These are phyloP conservation scores for Hsuehochloa calcarea DNA, from an alignment of 176 grass and related monocot species.

Conservation along the genomic window DNA sequence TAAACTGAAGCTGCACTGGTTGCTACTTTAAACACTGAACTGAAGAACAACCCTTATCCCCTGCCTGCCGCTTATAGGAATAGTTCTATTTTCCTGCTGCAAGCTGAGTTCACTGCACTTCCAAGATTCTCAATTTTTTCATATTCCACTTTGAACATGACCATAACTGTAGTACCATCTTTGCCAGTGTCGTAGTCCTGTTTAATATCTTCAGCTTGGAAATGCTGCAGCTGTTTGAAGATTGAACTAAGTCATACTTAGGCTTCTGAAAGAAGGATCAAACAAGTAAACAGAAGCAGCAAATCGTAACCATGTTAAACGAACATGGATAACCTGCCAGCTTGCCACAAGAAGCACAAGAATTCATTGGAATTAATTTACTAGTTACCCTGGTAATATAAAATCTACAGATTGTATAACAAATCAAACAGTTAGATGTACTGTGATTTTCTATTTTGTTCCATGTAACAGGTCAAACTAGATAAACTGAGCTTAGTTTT, in stretches of 20 bases:
- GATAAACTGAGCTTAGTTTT: background rate
- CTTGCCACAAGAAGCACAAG: background rate
- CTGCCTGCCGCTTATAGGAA: constrained; percentile 43
- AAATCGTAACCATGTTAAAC: background rate
- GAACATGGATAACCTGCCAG: constrained; percentile 13
- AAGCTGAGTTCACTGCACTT: constrained; percentile 76
- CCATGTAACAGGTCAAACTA: background rate
- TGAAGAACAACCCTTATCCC: background rate
- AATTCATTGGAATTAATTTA: constrained; percentile 3
- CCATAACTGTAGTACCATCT: constrained; percentile 78
- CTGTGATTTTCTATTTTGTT: background rate
- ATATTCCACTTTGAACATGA: constrained; percentile 82
- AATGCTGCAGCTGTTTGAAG: constrained; percentile 77
- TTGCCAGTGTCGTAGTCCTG: constrained; percentile 95
- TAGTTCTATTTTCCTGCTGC: constrained; percentile 79
- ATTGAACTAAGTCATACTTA: constrained; percentile 31
- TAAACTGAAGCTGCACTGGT: constrained; percentile 24
- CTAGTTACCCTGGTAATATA: background rate
- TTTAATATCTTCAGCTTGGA: constrained; percentile 86
- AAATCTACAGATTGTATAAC: background rate
- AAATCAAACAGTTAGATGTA: constrained; percentile 14
- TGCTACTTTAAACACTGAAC: background rate
- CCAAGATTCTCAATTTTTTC: constrained; percentile 77
- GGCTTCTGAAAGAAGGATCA: constrained; percentile 14
- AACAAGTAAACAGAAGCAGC: background rate